phyloP scores from a whole-genome alignment of 2,329 filamentous ascomycete genomes.

The Penicillium italicum region DNA sequence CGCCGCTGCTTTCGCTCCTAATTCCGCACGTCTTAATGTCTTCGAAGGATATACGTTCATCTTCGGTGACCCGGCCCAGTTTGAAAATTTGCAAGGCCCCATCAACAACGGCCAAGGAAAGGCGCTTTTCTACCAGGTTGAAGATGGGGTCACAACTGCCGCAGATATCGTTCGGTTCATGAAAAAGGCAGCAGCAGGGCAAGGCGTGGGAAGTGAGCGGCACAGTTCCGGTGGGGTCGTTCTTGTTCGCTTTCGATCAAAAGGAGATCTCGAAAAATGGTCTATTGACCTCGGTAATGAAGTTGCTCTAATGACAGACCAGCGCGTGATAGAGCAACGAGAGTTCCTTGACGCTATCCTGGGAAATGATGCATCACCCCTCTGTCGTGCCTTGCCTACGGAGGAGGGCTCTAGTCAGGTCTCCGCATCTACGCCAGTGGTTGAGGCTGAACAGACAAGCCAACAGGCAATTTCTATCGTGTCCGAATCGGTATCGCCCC shows the following conservation, averaged over 20 bases:
- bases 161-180: constrained; percentile 77
- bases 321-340: constrained; percentile 80
- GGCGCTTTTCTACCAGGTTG: constrained; percentile 63
- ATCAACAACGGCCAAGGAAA: constrained; percentile 82
- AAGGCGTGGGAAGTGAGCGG: constrained; percentile 62
- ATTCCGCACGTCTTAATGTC: constrained; percentile 61
- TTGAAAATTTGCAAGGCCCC: constrained; percentile 67
- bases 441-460: not conserved
- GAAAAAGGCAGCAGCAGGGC: constrained; percentile 69
- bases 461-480: not conserved
- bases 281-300: constrained; percentile 64
- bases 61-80: constrained; percentile 74
- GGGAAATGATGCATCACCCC: constrained; percentile 67
- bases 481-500: not conserved
- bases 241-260: constrained; percentile 67
- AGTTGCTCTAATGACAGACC: constrained; percentile 69
- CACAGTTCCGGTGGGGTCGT: constrained; percentile 67
- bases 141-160: constrained; percentile 60
- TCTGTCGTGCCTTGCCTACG: constrained; percentile 62
- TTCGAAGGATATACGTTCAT: constrained; percentile 88
- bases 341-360: constrained; percentile 91
- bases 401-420: constrained; percentile 46
- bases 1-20: constrained; percentile 67
- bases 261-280: constrained; percentile 61
- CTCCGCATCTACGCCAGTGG: not conserved